A percentile compares a stretch with the other conserved stretches of the same genome.
These are phyloP conservation scores for Arachis hypogaea DNA, from an alignment of 306 rosid genomes.

Conservation along the genomic window DNA sequence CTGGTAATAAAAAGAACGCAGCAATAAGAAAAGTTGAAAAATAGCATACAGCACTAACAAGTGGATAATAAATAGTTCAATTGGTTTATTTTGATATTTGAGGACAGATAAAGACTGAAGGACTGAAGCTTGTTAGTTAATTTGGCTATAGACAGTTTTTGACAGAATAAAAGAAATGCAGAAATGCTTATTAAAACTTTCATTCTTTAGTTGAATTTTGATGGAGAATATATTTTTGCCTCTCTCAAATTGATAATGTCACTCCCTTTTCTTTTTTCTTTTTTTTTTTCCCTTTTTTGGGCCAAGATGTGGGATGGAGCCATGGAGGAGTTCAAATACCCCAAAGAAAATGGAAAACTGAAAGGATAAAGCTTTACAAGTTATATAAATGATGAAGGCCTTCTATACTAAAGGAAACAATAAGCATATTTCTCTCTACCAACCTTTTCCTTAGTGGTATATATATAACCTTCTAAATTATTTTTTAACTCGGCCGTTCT, in stretches of 20 bases:
- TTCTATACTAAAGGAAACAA: conserved; percentile 23
- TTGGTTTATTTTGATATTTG: conserved; percentile 8
- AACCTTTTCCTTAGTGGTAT: conserved; percentile 93
- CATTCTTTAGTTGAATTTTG: conserved; percentile 15
- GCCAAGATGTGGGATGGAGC: background rate
- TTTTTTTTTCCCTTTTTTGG: background rate
- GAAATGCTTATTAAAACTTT: conserved; percentile 9
- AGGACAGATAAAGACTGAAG: background rate
- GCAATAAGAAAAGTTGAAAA: conserved; percentile 26
- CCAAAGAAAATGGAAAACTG: conserved; percentile 15
- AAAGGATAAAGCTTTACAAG: conserved; percentile 1
- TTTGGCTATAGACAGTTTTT: conserved; percentile 2
- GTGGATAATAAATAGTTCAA: conserved; percentile 21
- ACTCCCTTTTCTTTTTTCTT: too few relatives aligned
- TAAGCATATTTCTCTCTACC: conserved; percentile 32
- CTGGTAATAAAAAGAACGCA: conserved; percentile 46
- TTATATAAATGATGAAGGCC: conserved; percentile 21
- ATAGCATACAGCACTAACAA: background rate
- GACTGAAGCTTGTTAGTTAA: conserved; percentile 10
- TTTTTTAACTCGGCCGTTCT: conserved; percentile 92
- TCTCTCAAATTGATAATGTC: too few relatives aligned
- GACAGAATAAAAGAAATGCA: background rate
- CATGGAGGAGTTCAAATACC: conserved; percentile 12
- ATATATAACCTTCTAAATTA: conserved; percentile 91
- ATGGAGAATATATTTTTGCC: background rate